phyloP scores from a whole-genome alignment of 179 eudicot species.

The Vitellaria paradoxa region DNA sequence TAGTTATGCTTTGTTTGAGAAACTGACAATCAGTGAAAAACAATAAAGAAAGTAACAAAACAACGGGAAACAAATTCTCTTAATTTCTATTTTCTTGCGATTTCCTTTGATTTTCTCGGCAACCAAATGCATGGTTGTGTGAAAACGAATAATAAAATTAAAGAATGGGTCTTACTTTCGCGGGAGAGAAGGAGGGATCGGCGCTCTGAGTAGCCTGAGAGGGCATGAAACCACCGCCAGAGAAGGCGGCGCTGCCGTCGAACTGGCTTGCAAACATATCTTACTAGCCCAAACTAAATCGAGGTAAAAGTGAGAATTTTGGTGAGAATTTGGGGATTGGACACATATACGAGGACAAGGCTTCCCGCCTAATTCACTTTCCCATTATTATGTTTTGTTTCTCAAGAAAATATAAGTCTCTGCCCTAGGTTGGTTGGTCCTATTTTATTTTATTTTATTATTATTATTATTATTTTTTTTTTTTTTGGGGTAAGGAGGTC shows the following conservation, averaged over 20 bases:
- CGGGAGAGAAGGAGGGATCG: slow-evolving; percentile 49
- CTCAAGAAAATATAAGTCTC: too few relatives aligned
- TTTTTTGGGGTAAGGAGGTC: too few relatives aligned
- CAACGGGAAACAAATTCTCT: neutral
- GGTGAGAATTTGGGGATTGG: neutral
- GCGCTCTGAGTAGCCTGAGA: slow-evolving; percentile 65
- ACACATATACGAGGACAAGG: too few relatives aligned
- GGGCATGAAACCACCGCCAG: slow-evolving; percentile 89
- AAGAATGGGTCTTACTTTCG: slow-evolving; percentile 40
- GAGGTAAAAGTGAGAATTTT: neutral
- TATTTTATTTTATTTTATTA: too few relatives aligned
- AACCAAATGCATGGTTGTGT: neutral
- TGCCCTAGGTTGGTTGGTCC: too few relatives aligned
- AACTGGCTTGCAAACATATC: slow-evolving; percentile 52
- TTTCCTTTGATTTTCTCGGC: neutral
- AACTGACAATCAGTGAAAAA: neutral
- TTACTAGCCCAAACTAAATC: neutral
- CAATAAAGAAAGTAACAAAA: neutral
- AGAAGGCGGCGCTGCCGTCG: slow-evolving; percentile 65
- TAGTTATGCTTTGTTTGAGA: neutral
- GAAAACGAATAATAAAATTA: neutral
- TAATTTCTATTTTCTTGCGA: neutral
- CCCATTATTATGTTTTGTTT: neutral
- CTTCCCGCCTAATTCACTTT: slow-evolving; percentile 4
- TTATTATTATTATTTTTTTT: too few relatives aligned